phyloP scores from a whole-genome alignment of 1,139 yeast genomes.

The Chernovozyma aurita region DNA sequence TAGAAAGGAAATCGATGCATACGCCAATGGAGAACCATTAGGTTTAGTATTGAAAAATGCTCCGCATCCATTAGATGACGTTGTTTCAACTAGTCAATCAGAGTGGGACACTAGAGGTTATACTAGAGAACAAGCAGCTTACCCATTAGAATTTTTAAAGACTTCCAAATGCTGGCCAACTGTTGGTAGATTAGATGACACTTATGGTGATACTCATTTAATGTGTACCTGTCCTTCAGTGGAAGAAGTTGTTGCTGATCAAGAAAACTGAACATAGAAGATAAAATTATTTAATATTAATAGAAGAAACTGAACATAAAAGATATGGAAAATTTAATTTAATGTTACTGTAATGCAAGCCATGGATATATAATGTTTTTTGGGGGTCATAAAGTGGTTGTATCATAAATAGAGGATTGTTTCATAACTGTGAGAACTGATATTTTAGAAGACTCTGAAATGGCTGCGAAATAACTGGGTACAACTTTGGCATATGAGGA shows the following conservation, averaged over 20 bases:
- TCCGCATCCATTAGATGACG: conserved; percentile 85
- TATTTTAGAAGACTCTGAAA: too few relatives aligned
- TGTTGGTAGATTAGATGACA: conserved; percentile 87
- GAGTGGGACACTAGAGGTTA: conserved; percentile 84
- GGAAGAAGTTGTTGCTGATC: conserved; percentile 51
- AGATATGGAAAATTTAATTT: too few relatives aligned
- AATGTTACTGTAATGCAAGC: too few relatives aligned
- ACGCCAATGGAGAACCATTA: conserved; percentile 58
- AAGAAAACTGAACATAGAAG: conserved; percentile 4
- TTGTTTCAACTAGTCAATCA: conserved; percentile 50
- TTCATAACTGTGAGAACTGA: too few relatives aligned
- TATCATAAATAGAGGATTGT: too few relatives aligned
- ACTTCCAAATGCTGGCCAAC: conserved; percentile 91
- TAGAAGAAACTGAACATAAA: background rate
- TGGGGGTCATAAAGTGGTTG: too few relatives aligned
- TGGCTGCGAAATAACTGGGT: too few relatives aligned
- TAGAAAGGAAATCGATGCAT: conserved; percentile 76
- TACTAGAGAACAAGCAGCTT: conserved; percentile 90
- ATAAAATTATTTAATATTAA: background rate
- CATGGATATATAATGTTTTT: too few relatives aligned
- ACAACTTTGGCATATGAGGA: too few relatives aligned
- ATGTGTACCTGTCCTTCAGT: conserved; percentile 91
- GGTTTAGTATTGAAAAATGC: conserved; percentile 82
- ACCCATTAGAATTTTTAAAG: conserved; percentile 72
- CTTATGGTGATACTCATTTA: conserved; percentile 89